Percentiles rank a stretch among this genome's conserved stretches.
phyloP scores from a whole-genome alignment of 2,329 filamentous ascomycete species.

The Pseudocercospora pini-densiflorae region DNA sequence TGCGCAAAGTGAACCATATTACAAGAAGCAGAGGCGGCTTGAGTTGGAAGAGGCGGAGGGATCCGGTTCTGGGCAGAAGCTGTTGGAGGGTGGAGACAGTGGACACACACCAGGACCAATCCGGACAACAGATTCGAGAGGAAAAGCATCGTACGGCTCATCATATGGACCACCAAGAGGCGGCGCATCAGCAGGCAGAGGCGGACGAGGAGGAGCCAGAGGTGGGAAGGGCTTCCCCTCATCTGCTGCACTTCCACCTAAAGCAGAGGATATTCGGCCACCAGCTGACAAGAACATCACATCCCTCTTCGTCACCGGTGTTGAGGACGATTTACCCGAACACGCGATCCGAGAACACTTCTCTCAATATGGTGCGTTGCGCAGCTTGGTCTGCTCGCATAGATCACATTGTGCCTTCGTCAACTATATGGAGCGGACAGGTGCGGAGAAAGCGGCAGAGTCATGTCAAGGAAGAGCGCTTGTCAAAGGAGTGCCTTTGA shows the following conservation, averaged over 20 bases:
- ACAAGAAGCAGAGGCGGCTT: conserved; percentile 80
- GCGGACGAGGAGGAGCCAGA: conserved; percentile 46
- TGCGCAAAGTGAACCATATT: conserved; percentile 93
- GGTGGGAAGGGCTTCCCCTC: conserved; percentile 67
- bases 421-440: conserved; percentile 85
- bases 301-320: conserved; percentile 90
- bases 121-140: conserved; percentile 67
- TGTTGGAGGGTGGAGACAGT: conserved; percentile 45
- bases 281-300: conserved; percentile 85
- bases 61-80: conserved; percentile 47
- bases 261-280: conserved; percentile 82
- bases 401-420: conserved; percentile 97
- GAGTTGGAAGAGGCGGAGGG: conserved; percentile 46
- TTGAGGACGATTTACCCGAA: conserved; percentile 95
- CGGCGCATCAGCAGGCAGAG: conserved; percentile 34
- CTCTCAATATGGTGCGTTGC: conserved; percentile 83
- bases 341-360: conserved; percentile 91
- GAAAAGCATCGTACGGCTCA: conserved; percentile 40
- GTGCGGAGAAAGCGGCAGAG: conserved; percentile 82
- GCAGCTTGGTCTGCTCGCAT: conserved; percentile 93
- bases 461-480: conserved; percentile 86
- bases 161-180: conserved; percentile 30
- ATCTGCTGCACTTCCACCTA: conserved; percentile 75
- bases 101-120: conserved; percentile 69
- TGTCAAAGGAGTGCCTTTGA: conserved; percentile 85